phyloP scores from a whole-genome alignment of 306 rosid species.

The Albizia julibrissin region DNA sequence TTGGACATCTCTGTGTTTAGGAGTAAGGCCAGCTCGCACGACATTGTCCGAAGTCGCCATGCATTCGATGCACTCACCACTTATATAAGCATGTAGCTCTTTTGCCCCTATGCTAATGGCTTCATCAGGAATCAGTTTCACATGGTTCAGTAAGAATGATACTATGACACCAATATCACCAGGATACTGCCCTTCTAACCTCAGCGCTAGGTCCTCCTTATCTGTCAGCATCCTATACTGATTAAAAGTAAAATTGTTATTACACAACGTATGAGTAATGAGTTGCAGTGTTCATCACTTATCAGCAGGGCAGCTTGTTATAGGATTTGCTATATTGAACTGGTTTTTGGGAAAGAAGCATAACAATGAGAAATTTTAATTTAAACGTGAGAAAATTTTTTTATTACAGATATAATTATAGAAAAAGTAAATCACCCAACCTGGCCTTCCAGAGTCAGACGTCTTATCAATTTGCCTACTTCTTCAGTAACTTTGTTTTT shows the following conservation, averaged over 20 bases:
- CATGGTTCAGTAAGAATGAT: constrained; percentile 68
- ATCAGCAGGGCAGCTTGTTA: too few species aligned
- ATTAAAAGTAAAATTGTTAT: neutral
- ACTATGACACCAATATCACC: constrained; percentile 70
- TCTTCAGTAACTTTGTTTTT: constrained; percentile 43
- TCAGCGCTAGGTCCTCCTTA: constrained; percentile 62
- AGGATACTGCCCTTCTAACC: constrained; percentile 69
- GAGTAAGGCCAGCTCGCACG: constrained; percentile 81
- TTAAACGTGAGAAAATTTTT: neutral
- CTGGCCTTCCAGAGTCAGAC: constrained; percentile 57
- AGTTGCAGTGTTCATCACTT: too few species aligned
- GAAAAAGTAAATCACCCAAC: constrained; percentile 33
- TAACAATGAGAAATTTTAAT: neutral
- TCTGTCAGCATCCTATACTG: constrained; percentile 60
- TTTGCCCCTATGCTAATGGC: constrained; percentile 69
- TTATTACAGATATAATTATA: neutral
- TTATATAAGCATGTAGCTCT: constrained; percentile 75
- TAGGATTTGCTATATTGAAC: too few species aligned
- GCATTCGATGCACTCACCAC: constrained; percentile 76
- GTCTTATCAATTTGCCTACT: constrained; percentile 47
- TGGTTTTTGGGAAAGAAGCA: neutral
- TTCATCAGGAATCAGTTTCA: constrained; percentile 75
- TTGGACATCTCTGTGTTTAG: constrained; percentile 65
- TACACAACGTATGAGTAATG: too few species aligned
- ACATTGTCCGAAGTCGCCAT: constrained; percentile 92